Percentiles rank a stretch among this genome's conserved stretches.
Conservation (phyloP, 2,329 filamentous ascomycete species). For the Sporothrix luriei region DNA sequence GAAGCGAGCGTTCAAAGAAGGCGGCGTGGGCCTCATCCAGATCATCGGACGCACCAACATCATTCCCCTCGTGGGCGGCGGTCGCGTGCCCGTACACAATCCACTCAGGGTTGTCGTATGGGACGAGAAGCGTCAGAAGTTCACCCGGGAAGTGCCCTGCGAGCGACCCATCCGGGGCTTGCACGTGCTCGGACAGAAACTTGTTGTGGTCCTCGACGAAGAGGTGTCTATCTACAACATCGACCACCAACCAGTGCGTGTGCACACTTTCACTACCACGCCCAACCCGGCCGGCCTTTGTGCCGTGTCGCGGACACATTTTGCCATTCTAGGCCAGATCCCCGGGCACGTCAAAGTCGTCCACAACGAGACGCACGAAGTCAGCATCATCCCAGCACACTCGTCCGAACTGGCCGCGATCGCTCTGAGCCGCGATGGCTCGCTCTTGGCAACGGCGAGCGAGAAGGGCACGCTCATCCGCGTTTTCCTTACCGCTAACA, state of each 20-base stretch:
- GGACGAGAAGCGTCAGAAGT: slow-evolving; percentile 79
- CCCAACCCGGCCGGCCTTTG: slow-evolving; percentile 82
- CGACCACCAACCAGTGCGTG: slow-evolving; percentile 68
- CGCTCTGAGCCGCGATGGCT: slow-evolving; percentile 75
- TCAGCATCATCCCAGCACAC: slow-evolving; percentile 93
- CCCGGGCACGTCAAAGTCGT: slow-evolving; percentile 87
- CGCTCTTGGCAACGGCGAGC: slow-evolving; percentile 84
- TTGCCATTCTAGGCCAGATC: slow-evolving; percentile 84
- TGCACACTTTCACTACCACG: slow-evolving; percentile 79
- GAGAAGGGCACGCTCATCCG: slow-evolving; percentile 89
- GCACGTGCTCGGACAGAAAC: slow-evolving; percentile 71
- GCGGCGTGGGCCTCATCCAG: slow-evolving; percentile 75
- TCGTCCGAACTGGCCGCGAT: slow-evolving; percentile 76
- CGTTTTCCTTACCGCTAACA: slow-evolving; percentile 78
- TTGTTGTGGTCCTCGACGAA: slow-evolving; percentile 80
- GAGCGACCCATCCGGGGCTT: slow-evolving; percentile 79
- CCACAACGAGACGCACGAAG: slow-evolving; percentile 73
- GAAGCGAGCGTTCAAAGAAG: slow-evolving; percentile 70
- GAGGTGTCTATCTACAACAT: slow-evolving; percentile 81
- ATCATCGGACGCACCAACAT: slow-evolving; percentile 89
- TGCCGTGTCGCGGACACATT: slow-evolving; percentile 69
- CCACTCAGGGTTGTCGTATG: slow-evolving; percentile 79
- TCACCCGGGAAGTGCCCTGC: slow-evolving; percentile 76
- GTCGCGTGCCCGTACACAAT: slow-evolving; percentile 80
- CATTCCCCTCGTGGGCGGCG: slow-evolving; percentile 85